These are phyloP conservation scores for Botryosphaeria dothidea DNA, from an alignment of 2,329 filamentous ascomycete genomes.

Conservation along the genomic window DNA sequence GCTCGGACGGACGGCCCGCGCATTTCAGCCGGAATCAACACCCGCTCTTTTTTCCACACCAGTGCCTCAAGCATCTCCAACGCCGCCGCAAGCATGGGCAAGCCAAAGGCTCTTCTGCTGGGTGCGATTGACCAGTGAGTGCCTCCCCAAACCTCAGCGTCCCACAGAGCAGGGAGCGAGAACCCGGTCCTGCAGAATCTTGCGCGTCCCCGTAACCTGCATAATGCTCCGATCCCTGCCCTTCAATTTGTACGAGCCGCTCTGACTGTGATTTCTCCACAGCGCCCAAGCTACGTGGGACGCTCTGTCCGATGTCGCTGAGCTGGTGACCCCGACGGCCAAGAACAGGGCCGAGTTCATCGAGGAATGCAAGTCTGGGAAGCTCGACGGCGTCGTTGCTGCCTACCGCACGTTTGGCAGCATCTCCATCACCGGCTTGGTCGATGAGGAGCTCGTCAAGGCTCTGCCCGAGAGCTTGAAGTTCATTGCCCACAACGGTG, in stretches of 20 bases:
- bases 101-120: constrained; percentile 63
- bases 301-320: constrained; percentile 61
- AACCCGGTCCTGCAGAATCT: not conserved
- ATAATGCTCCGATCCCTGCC: constrained; percentile 2
- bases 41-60: not conserved
- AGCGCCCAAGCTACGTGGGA: constrained; percentile 68
- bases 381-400: constrained; percentile 64
- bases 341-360: constrained; percentile 68
- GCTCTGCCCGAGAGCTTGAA: constrained; percentile 41
- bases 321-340: constrained; percentile 64
- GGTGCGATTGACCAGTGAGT: constrained; percentile 66
- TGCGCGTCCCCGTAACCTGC: not conserved
- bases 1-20: not conserved
- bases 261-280: not conserved
- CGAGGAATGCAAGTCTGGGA: constrained; percentile 64
- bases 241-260: not conserved
- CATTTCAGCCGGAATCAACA: not conserved
- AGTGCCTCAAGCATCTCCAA: not conserved
- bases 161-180: not conserved
- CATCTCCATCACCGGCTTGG: constrained; percentile 62
- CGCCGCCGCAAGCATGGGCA: constrained; percentile 36
- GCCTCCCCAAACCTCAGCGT: not conserved
- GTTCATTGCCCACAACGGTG: constrained; percentile 49
- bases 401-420: constrained; percentile 73
- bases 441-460: constrained; percentile 71